Conservation (phyloP, 805 yeast genomes). For the Tetrapisispora taiwanensis region DNA sequence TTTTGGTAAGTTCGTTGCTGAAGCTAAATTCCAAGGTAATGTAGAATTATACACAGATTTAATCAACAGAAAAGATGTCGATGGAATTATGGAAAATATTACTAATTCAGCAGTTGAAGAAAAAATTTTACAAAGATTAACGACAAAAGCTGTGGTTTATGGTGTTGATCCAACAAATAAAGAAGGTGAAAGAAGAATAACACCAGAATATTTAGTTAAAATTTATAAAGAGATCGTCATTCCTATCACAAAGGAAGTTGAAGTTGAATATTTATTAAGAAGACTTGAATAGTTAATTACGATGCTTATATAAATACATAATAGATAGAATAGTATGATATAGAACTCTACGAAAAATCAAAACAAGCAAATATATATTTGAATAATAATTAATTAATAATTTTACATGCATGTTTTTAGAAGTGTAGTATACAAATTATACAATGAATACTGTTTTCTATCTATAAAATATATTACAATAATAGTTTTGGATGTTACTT, state of each 20-base stretch:
- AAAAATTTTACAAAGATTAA: conserved; percentile 66
- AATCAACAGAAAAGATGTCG: conserved; percentile 54
- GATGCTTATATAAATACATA: no score
- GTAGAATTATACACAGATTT: conserved; percentile 50
- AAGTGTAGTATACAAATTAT: no score
- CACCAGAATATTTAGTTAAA: conserved; percentile 71
- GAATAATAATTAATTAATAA: no score
- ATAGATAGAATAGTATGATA: no score
- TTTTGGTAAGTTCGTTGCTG: conserved; percentile 96
- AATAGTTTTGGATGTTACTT: no score
- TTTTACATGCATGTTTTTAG: no score
- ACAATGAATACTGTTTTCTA: no score
- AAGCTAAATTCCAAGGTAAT: conserved; percentile 74
- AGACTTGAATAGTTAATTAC: conserved; percentile 54
- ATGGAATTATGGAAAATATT: conserved; percentile 69
- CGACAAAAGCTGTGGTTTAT: conserved; percentile 73
- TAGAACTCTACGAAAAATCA: no score
- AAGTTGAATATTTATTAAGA: conserved; percentile 79
- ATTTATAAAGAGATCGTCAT: conserved; percentile 83
- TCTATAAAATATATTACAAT: no score
- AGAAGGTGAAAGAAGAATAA: conserved; percentile 64
- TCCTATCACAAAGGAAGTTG: conserved; percentile 91
- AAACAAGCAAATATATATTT: no score
- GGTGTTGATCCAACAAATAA: conserved; percentile 80
- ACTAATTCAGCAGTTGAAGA: conserved; percentile 84